Conservation (phyloP, 768 basidiomycete genomes). For the Pleurotus eryngii region DNA sequence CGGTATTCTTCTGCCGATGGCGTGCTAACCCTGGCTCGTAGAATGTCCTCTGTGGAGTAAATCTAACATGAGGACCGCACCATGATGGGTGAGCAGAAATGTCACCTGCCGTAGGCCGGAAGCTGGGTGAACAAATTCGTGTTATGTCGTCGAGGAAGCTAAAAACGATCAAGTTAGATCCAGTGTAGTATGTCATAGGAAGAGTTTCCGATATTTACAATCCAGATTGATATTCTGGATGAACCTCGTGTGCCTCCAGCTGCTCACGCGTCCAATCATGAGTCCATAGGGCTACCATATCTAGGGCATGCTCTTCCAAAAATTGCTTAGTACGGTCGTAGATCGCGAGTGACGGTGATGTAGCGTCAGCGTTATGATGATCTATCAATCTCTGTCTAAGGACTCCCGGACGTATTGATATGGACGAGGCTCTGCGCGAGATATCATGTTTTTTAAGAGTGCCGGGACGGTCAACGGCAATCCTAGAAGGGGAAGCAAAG, state of each 20-base stretch:
- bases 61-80: too few species aligned
- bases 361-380: conserved; percentile 21
- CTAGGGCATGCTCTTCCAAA: conserved; percentile 48
- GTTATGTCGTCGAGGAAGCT: conserved; percentile 59
- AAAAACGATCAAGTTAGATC: not conserved
- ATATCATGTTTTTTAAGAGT: conserved; percentile 23
- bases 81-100: not conserved
- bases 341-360: conserved; percentile 24
- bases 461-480: not conserved
- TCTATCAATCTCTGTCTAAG: conserved; percentile 44
- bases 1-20: conserved; percentile 63
- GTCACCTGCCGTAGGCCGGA: conserved; percentile 50
- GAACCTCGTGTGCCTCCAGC: conserved; percentile 40
- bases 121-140: conserved; percentile 48
- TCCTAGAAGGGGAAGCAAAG: not conserved
- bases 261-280: conserved; percentile 39
- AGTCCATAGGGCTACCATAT: conserved; percentile 55
- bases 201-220: conserved; percentile 43
- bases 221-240: conserved; percentile 54
- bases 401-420: conserved; percentile 43
- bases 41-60: conserved; percentile 49
- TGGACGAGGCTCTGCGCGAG: conserved; percentile 41
- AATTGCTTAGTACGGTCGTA: conserved; percentile 42
- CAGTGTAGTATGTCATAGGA: not conserved
- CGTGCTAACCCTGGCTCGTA: conserved; percentile 62